Percentiles rank a stretch among this genome's conserved stretches.
phyloP scores from a whole-genome alignment of 257 asterid species.

The Capsicum pubescens region DNA sequence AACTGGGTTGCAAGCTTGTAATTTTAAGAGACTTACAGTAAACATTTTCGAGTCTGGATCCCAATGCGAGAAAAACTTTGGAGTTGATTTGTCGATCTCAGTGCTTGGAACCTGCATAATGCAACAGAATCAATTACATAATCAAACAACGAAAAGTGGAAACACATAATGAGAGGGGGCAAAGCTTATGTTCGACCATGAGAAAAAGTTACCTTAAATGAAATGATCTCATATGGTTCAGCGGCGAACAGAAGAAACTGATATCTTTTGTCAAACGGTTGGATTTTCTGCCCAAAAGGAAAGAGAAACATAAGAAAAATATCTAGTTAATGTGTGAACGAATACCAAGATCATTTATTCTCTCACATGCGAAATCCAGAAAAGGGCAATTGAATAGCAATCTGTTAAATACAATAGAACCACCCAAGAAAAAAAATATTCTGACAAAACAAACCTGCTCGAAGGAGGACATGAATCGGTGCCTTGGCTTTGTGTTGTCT shows the following conservation, averaged over 20 bases:
- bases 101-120: constrained; percentile 82
- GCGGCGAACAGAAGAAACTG: constrained; percentile 97
- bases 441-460: constrained; percentile 70
- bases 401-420: neutral
- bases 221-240: constrained; percentile 89
- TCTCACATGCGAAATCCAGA: neutral
- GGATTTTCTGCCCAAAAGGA: constrained; percentile 63
- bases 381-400: neutral
- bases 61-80: constrained; percentile 98
- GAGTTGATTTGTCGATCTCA: constrained; percentile 95
- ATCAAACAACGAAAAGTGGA: neutral
- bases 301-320: neutral
- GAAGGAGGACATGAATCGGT: constrained; percentile 96
- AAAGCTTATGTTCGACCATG: neutral
- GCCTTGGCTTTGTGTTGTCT: constrained; percentile 95
- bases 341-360: neutral
- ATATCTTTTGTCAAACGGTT: constrained; percentile 81
- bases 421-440: neutral
- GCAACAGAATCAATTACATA: neutral
- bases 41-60: constrained; percentile 99
- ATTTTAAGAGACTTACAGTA: constrained; percentile 53
- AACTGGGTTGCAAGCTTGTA: neutral
- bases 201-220: constrained; percentile 70
- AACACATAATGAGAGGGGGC: neutral
- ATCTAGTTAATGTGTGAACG: neutral